Conservation (phyloP, 208 protist genomes). For the Crithidia expoeki region DNA sequence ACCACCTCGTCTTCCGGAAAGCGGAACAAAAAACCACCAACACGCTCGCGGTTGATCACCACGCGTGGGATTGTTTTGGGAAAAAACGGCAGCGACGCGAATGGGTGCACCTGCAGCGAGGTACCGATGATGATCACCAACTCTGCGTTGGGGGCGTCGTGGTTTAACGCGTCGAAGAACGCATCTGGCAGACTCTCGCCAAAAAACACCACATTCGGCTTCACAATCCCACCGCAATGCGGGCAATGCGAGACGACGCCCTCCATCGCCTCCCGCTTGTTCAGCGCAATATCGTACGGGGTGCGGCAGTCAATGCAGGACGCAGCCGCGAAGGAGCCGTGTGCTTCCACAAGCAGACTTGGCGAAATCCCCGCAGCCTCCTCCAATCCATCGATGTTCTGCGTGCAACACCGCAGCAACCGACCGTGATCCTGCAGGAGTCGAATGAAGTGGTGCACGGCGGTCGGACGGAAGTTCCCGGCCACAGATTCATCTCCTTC, state of each 20-base stretch:
- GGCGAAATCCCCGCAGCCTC: conserved; percentile 71
- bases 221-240: conserved; percentile 82
- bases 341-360: conserved; percentile 93
- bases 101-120: conserved; percentile 94
- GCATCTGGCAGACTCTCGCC: conserved; percentile 92
- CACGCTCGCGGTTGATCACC: conserved; percentile 90
- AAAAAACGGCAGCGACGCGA: conserved; percentile 78
- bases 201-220: conserved; percentile 98
- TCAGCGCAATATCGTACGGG: conserved; percentile 50
- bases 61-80: conserved; percentile 72
- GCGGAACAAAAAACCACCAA: conserved; percentile 71
- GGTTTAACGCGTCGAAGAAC: conserved; percentile 72
- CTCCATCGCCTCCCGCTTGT: conserved; percentile 39
- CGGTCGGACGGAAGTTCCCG: conserved; percentile 84
- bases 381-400: conserved; percentile 98
- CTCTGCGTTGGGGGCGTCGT: conserved; percentile 84
- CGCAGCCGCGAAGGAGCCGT: conserved; percentile 92
- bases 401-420: conserved; percentile 94
- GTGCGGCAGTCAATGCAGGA: conserved; percentile 86
- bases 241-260: conserved; percentile 68
- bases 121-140: conserved; percentile 96
- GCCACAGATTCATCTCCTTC: conserved; percentile 86
- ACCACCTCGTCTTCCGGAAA: conserved; percentile 75
- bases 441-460: conserved; percentile 93
- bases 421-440: conserved; percentile 91